Conservation (phyloP, 352 stramenopile genomes). For the Globisporangium cederbergense region DNA sequence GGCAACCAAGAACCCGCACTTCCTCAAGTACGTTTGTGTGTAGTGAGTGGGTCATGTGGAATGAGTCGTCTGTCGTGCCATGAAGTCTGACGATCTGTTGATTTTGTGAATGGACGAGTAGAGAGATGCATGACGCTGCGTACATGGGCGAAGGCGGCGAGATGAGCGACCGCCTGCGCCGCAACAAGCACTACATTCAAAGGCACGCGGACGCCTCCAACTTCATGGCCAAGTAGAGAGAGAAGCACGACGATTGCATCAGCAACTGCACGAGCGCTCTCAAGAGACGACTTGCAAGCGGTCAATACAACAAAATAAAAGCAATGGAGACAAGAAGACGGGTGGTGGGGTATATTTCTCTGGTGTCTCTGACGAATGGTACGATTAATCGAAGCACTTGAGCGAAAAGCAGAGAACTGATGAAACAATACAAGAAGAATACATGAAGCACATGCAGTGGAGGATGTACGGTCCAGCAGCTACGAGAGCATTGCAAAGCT, state of each 20-base stretch:
- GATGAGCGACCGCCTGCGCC: conserved; percentile 70
- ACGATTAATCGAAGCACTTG: neutral
- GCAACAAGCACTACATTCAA: conserved; percentile 87
- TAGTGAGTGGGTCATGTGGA: neutral
- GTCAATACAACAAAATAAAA: neutral
- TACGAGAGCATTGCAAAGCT: neutral
- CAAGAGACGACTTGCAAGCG: too few species aligned
- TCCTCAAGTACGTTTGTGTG: conserved; percentile 53
- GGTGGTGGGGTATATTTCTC: neutral
- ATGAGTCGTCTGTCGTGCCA: neutral
- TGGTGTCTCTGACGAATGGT: neutral
- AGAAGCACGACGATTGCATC: neutral
- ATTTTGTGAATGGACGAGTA: conserved; percentile 15
- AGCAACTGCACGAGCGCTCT: neutral
- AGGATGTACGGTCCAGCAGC: neutral
- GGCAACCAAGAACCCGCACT: conserved; percentile 57
- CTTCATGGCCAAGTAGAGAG: conserved; percentile 68
- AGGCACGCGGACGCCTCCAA: conserved; percentile 70
- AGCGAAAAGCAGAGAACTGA: neutral
- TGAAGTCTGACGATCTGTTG: conserved; percentile 1
- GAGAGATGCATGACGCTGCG: conserved; percentile 67
- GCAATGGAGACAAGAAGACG: neutral
- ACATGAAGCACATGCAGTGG: conserved; percentile 7
- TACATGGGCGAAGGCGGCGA: conserved; percentile 60
- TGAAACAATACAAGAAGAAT: neutral